These are phyloP conservation scores for Heritiera fomes DNA, from an alignment of 345 rosid species.

Conservation along the genomic window DNA sequence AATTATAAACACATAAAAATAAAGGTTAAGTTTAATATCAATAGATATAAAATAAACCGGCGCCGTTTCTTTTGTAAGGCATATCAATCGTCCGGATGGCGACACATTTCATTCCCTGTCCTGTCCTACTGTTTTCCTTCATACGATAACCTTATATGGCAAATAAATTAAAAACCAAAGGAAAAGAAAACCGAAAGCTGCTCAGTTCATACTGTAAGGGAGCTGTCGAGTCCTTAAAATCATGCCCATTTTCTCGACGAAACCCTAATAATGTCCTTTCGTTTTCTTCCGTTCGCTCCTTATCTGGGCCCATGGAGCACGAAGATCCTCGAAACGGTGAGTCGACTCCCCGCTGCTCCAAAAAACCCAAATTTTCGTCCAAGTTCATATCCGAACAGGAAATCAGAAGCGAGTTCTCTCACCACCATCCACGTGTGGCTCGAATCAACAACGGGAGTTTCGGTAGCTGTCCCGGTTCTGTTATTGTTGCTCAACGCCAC, in stretches of 20 bases:
- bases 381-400: slow-evolving; percentile 40
- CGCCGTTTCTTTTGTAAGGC: too few relatives aligned
- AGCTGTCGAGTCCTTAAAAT: background rate
- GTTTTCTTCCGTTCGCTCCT: background rate
- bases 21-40: too few relatives aligned
- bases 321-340: slow-evolving; percentile 54
- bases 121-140: background rate
- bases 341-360: slow-evolving; percentile 30
- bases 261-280: slow-evolving; percentile 34
- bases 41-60: too few relatives aligned
- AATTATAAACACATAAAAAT: too few relatives aligned
- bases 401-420: slow-evolving; percentile 67
- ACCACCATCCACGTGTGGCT: slow-evolving; percentile 59
- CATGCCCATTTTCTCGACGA: slow-evolving; percentile 16
- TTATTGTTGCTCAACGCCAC: slow-evolving; percentile 50
- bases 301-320: slow-evolving; percentile 40
- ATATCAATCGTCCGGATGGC: too few relatives aligned
- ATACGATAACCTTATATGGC: too few relatives aligned
- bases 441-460: slow-evolving; percentile 84
- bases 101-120: background rate
- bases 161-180: too few relatives aligned
- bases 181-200: too few relatives aligned
- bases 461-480: slow-evolving; percentile 74
- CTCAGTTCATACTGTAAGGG: background rate
- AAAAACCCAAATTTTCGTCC: slow-evolving; percentile 44